Conservation (phyloP, 129 eudicot species). For the Scalesia atractyloides region DNA sequence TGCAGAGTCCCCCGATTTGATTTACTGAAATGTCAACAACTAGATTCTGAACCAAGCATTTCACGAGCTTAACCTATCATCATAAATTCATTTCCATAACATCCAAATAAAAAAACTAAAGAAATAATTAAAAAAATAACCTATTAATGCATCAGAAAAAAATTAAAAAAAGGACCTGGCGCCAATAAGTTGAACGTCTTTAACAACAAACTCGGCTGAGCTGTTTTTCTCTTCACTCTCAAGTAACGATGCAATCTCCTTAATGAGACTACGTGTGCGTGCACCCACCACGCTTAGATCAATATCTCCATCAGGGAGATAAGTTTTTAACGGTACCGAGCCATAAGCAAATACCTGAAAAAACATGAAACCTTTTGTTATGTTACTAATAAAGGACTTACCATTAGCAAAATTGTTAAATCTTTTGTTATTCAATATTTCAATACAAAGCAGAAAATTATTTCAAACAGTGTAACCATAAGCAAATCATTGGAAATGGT, state of each 20-base stretch:
- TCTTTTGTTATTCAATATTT: neutral
- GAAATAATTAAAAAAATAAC: no score
- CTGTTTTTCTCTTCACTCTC: slow-evolving; percentile 58
- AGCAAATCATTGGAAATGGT: neutral
- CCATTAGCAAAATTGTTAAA: neutral
- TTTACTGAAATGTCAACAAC: slow-evolving; percentile 88
- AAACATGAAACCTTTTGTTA: neutral
- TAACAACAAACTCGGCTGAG: slow-evolving; percentile 61
- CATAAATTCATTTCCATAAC: slow-evolving; percentile 27
- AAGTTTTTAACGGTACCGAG: slow-evolving; percentile 90
- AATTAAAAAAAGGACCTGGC: slow-evolving; percentile 69
- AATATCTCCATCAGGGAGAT: slow-evolving; percentile 98
- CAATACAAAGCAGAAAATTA: neutral
- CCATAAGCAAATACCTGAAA: slow-evolving; percentile 86
- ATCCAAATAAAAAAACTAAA: neutral
- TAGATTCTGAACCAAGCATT: slow-evolving; percentile 85
- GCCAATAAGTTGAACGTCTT: slow-evolving; percentile 77
- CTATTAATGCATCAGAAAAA: neutral
- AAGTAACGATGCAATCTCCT: slow-evolving; percentile 59
- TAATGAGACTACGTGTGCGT: slow-evolving; percentile 58
- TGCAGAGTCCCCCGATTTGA: slow-evolving; percentile 87
- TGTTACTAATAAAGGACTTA: neutral
- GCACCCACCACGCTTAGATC: slow-evolving; percentile 80
- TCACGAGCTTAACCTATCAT: slow-evolving; percentile 89
- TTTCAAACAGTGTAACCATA: neutral